Base-by-base conservation (phyloP, 2,329 filamentous ascomycete genomes). In the Trichoderma arundinaceum region DNA sequence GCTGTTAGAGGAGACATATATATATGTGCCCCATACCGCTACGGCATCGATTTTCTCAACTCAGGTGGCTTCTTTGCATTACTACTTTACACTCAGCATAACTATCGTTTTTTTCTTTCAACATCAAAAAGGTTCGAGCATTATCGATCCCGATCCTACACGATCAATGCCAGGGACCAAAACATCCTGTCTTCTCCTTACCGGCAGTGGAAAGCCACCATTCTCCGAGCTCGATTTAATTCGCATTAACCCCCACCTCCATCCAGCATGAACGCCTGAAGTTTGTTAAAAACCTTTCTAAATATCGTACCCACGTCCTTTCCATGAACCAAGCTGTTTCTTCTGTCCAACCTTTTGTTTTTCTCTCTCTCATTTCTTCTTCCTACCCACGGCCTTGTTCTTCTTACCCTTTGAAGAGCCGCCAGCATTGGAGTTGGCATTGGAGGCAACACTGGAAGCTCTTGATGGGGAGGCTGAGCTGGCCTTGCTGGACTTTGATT, bases 371-470 rank as follows among this genome's bases (percentile, higher is more conserved):
- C 61, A 76, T 69, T 75, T 77, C 73, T 75, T 76, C 67, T 72
- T 69, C 52, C 70, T 58, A 35, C 52, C 58, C 4, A 32, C 72
- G 43, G 71, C 72, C 71, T 78, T 75, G 48, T 71, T 74, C 71
- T 78, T 79, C 72, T 78, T 79, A 33, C 73, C 69, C 69, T 87
- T 88, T 73, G 86, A 84, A 74, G 84, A 86, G 58, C 81, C 79
- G 73, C 75, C 75, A 72, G 79, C 67, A 64, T 72, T 71, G 5
- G 90, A 90, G 43, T 83, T 85, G 51, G 86, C 44, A n/a, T 65
- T 92, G 0, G 94, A 97, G 38, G 87, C 88, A 32, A 97, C 92
- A 76, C 95, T 98, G 5, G 90, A 94, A 15, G 94, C 94, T 69
- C 95, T 86, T 22, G 94, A 97, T 0, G 90, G 91, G 5, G 89